These are phyloP conservation scores for Auricularia sp. DNA, from an alignment of 768 basidiomycete species.

Conservation along the genomic window DNA sequence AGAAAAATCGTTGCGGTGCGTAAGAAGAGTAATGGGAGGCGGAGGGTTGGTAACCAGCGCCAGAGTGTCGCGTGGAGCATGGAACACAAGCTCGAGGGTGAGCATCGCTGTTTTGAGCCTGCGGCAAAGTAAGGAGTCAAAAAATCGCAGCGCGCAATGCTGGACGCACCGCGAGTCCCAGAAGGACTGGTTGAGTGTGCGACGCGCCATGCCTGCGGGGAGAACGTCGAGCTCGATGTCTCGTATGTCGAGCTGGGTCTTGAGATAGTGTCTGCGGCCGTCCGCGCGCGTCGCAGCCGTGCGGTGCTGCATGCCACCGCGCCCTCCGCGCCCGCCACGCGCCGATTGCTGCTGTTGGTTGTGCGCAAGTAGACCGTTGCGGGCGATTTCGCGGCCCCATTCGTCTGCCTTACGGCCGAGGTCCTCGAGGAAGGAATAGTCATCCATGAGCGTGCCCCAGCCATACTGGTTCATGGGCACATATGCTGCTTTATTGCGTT, in stretches of 20 bases:
- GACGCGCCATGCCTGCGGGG: constrained; percentile 72
- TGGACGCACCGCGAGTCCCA: constrained; percentile 70
- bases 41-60: constrained; percentile 19
- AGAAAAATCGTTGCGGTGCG: constrained; percentile 52
- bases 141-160: constrained; percentile 3
- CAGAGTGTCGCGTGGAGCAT: constrained; percentile 41
- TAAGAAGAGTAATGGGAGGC: constrained; percentile 35
- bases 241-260: constrained; percentile 52
- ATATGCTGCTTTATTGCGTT: constrained; percentile 62
- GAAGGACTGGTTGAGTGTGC: constrained; percentile 67
- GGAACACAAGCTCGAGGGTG: constrained; percentile 64
- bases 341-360: constrained; percentile 4
- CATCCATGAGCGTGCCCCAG: constrained; percentile 82
- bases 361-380: constrained; percentile 42
- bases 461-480: constrained; percentile 77
- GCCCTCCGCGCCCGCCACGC: constrained; percentile 7
- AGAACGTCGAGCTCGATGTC: constrained; percentile 71
- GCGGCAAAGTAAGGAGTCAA: constrained; percentile 3
- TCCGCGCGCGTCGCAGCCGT: constrained; percentile 22
- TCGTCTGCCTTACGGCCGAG: constrained; percentile 62
- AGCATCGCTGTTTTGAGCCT: constrained; percentile 62
- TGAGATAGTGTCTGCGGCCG: constrained; percentile 60
- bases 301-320: constrained; percentile 16
- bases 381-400: constrained; percentile 63
- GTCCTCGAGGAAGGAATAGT: constrained; percentile 82